Evolutionary conservation across 2,329 filamentous ascomycete genomes (phyloP), one percentile per base, ranked within the genome.

Genomic region (Pestalotiopsis sp.): DNA sequence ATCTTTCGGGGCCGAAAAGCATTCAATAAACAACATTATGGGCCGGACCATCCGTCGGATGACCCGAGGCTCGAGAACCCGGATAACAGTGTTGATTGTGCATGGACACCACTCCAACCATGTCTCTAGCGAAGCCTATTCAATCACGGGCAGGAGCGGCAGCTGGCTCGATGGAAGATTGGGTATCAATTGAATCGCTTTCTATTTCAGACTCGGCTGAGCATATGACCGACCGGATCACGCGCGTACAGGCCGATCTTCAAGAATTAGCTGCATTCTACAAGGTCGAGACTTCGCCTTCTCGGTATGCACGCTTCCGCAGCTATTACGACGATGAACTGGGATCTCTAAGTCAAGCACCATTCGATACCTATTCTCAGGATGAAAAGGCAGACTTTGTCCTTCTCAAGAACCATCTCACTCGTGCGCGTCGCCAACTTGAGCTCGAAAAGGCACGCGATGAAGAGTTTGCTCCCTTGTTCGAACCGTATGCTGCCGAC

Each of bases 361-460:
- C 75, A 0, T 85, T 85, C 70, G 72, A 77, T 3, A 67, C 70
- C 0, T 78, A 80, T 44, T 70, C 75, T 20, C 84, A 85, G 66
- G 79, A 87, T 48, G 82, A 78, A 56, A 81, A 77, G 67, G 80
- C 84, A 17, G 85, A 88, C 71, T 85, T 81, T 65, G 59, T 87
- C 4, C 81, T 88, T 0, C 75, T 88, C 4, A 78, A 82, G 52
- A 86, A 83, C 71, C 84, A 81, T 66, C 74, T 87, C 2, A 70
- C 70, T 11, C 78, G 80, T 38, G 75, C 76, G 4, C 70, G 72
- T 20, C 74, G 77, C 4, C 78, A 81, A 10, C 70, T 87, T 4
- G 73, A 80, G 5, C 78, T 84, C 0, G 81, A 84, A 22, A 72
- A 68, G 10, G 72, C 72, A 24, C 76, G 78, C 24, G 77, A 82